These are phyloP conservation scores for Penicillium lagena DNA, from an alignment of 495 filamentous ascomycete genomes.

Conservation along the genomic window DNA sequence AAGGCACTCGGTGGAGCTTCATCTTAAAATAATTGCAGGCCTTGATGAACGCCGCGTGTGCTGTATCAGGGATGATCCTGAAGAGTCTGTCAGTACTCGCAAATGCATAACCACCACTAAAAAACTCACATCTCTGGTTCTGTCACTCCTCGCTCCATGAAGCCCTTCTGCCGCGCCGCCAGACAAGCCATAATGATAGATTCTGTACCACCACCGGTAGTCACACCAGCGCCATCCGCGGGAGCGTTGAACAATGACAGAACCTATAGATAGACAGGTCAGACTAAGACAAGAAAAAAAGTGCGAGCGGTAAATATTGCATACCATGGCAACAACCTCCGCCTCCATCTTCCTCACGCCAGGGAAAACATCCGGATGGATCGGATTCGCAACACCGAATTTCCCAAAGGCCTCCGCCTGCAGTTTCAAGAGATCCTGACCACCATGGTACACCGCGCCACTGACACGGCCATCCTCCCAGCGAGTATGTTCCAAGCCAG, in stretches of 20 bases:
- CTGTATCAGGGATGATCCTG: slow-evolving; percentile 90
- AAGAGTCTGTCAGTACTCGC: slow-evolving; percentile 12
- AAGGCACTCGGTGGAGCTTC: slow-evolving; percentile 83
- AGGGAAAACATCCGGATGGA: slow-evolving; percentile 98
- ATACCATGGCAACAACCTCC: slow-evolving; percentile 91
- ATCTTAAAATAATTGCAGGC: slow-evolving; percentile 93
- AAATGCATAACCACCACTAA: neutral
- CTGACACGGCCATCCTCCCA: slow-evolving; percentile 97
- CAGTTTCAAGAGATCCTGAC: slow-evolving; percentile 71
- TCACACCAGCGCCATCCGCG: slow-evolving; percentile 73
- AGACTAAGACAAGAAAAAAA: neutral
- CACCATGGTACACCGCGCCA: slow-evolving; percentile 95
- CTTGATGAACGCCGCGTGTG: slow-evolving; percentile 94
- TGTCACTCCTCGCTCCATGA: slow-evolving; percentile 73
- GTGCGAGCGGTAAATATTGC: neutral
- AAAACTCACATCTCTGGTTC: slow-evolving; percentile 84
- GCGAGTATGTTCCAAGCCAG: slow-evolving; percentile 81
- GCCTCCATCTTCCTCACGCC: slow-evolving; percentile 99
- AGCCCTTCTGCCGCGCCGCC: slow-evolving; percentile 82
- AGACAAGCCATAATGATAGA: slow-evolving; percentile 93
- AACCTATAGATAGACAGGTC: slow-evolving; percentile 36
- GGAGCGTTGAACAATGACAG: slow-evolving; percentile 90
- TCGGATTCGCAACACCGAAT: slow-evolving; percentile 96
- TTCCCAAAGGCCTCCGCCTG: slow-evolving; percentile 88
- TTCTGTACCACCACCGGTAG: slow-evolving; percentile 90